These are phyloP conservation scores for Triticum timopheevii DNA, from an alignment of 176 grass and related monocot genomes.

Conservation along the genomic window DNA sequence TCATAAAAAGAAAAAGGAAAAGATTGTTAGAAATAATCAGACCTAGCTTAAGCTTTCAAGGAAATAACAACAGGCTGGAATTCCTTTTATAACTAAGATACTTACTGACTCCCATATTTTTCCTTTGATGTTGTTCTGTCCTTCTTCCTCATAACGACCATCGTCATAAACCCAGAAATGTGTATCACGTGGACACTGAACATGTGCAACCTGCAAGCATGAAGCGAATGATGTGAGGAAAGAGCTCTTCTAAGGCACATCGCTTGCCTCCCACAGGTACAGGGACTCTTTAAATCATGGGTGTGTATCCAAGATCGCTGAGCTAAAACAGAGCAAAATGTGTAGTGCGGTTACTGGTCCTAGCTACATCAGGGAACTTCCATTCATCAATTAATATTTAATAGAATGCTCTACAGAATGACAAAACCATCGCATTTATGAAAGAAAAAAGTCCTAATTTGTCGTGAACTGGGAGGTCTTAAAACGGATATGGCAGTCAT, in stretches of 20 bases:
- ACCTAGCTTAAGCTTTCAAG: neutral
- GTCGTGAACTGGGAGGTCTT: neutral
- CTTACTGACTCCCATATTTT: constrained; percentile 91
- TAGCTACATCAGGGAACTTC: neutral
- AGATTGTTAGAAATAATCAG: constrained; percentile 3
- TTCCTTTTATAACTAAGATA: constrained; percentile 37
- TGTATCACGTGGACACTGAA: constrained; percentile 88
- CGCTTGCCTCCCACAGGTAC: neutral
- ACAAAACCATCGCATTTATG: neutral
- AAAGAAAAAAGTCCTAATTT: neutral
- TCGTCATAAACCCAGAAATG: constrained; percentile 99
- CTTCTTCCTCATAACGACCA: constrained; percentile 94
- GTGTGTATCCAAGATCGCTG: neutral
- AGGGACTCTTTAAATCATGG: constrained; percentile 6
- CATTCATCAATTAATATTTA: constrained; percentile 3
- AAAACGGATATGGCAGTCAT: neutral
- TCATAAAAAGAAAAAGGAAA: neutral
- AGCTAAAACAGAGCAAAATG: constrained; percentile 9
- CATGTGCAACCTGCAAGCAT: constrained; percentile 67
- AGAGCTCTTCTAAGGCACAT: neutral
- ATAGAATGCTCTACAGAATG: neutral
- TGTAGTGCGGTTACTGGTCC: neutral
- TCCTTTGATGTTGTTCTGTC: constrained; percentile 97
- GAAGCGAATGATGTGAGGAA: constrained; percentile 17
- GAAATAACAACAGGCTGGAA: neutral